Base-by-base conservation (phyloP, 306 rosid genomes). In the Pterocarpus santalinus region DNA sequence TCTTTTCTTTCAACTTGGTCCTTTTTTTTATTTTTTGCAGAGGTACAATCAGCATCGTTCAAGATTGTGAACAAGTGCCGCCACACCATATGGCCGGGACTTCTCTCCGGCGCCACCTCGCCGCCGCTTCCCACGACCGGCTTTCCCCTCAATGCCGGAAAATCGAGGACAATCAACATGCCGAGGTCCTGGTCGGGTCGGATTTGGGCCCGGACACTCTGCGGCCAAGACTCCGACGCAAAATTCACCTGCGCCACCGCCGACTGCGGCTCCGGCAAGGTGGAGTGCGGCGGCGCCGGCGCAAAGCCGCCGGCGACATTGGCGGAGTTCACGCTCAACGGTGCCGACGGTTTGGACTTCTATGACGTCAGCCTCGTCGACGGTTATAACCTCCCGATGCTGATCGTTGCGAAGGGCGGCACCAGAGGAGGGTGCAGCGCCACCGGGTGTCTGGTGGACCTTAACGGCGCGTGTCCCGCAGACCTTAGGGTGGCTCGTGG, bases 291-390 rank as follows among this genome's bases (percentile, higher is more conserved):
- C 5, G 98, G 97, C 15, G 32, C 30, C 0, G 94, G 97, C 1
- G 98, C 98, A 1, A 92, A 95, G 63, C 98, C 97, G 1, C 98
- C 98, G 14, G 97, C 98, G 1, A 89, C 97, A 9, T 64, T 95
- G 74, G 97, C 97, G 16, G 98, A 95, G 92, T 91, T 95, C 91
- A 95, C 97, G 0, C 88, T 95, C 2, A 95, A 95, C 90, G 98
- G 97, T 43, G 88, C 88, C 55, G 86, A 88, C 52, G 95, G 97
- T 0, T 67, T 95, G 70, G 98, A 95, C 65, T 95, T 95, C 79
- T 95, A 92, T 72, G 98, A 95, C 92, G 98, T 95, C 65, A 95
- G 98, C 72, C 73, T 95, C 58, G 98, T 95, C 12, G 98, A 95
- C 49, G 98, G 98, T 28, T 95, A 92, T 83, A 95, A 95, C 82